Conservation (phyloP, 495 filamentous ascomycete genomes). For the Cairneyella variabilis region DNA sequence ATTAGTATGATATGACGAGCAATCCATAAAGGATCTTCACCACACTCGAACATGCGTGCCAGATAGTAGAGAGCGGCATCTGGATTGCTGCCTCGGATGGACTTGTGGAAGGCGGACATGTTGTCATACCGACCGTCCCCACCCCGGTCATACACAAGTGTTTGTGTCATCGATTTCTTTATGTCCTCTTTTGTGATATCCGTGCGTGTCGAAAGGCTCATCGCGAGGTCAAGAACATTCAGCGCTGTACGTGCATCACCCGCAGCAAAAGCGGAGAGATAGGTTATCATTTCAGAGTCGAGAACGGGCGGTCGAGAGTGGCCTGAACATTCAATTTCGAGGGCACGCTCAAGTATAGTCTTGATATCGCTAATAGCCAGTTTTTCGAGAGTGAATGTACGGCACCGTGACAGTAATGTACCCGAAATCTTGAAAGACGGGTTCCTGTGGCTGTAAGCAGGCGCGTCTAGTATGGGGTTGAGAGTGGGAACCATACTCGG, state of each 20-base stretch:
- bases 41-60: slow-evolving; percentile 85
- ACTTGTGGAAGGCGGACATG: slow-evolving; percentile 95
- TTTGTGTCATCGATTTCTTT: slow-evolving; percentile 82
- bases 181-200: slow-evolving; percentile 57
- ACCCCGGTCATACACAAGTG: slow-evolving; percentile 86
- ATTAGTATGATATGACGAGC: slow-evolving; percentile 87
- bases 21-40: slow-evolving; percentile 88
- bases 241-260: slow-evolving; percentile 89
- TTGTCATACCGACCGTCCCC: slow-evolving; percentile 92
- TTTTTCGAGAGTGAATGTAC: slow-evolving; percentile 77
- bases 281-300: slow-evolving; percentile 68
- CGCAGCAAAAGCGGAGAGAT: slow-evolving; percentile 81
- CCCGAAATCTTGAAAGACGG: slow-evolving; percentile 88
- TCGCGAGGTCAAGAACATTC: slow-evolving; percentile 82
- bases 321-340: slow-evolving; percentile 35
- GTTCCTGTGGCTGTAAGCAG: slow-evolving; percentile 43
- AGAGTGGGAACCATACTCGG: slow-evolving; percentile 45
- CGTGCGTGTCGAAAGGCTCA: slow-evolving; percentile 43
- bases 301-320: slow-evolving; percentile 57
- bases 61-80: slow-evolving; percentile 91
- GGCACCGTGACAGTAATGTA: slow-evolving; percentile 80
- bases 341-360: slow-evolving; percentile 67
- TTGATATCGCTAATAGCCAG: slow-evolving; percentile 64
- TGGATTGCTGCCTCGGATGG: slow-evolving; percentile 76
- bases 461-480: neutral